A percentile compares a stretch with the other conserved stretches of the same genome.
Evolutionary conservation across 345 rosid species (phyloP).

Genomic region (Linum tenue): DNA sequence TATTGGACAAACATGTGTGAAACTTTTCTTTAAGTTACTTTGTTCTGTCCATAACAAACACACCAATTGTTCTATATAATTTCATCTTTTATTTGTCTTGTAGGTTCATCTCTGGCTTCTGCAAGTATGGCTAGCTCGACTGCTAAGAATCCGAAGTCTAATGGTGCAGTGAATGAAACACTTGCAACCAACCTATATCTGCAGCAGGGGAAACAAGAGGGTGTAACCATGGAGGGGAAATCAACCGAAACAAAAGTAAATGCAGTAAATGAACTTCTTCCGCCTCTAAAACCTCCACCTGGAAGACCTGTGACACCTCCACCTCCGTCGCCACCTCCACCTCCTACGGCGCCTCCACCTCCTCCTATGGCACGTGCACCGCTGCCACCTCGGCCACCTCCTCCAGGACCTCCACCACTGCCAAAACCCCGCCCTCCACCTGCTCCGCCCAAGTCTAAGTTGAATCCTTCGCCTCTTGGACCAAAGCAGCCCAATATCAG

Average conservation of each 20-base stretch:
- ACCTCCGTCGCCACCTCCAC: background rate
- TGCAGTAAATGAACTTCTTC: slow-evolving; percentile 5
- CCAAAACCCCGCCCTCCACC: slow-evolving; percentile 16
- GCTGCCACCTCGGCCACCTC: slow-evolving; percentile 13
- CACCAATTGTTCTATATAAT: background rate
- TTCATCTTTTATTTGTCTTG: background rate
- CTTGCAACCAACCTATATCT: slow-evolving; percentile 1
- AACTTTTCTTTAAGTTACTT: too few relatives aligned
- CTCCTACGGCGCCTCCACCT: background rate
- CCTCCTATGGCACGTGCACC: slow-evolving; percentile 6
- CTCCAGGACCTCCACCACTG: slow-evolving; percentile 11
- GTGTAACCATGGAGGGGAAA: background rate
- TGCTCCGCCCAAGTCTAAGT: slow-evolving; percentile 16
- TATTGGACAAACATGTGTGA: too few relatives aligned
- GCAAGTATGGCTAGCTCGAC: slow-evolving; percentile 6
- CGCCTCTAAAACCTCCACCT: slow-evolving; percentile 19
- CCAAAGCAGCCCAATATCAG: slow-evolving; percentile 1
- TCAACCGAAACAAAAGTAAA: background rate
- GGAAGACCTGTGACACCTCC: slow-evolving; percentile 8
- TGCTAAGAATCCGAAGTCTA: background rate
- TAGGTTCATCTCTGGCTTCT: slow-evolving; percentile 18
- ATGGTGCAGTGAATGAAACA: too few relatives aligned
- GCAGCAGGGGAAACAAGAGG: background rate
- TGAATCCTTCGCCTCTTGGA: slow-evolving; percentile 13
- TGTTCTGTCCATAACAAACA: too few relatives aligned